Conservation (phyloP, 1,284 basidiomycete genomes). For the Trametes pubescens region DNA sequence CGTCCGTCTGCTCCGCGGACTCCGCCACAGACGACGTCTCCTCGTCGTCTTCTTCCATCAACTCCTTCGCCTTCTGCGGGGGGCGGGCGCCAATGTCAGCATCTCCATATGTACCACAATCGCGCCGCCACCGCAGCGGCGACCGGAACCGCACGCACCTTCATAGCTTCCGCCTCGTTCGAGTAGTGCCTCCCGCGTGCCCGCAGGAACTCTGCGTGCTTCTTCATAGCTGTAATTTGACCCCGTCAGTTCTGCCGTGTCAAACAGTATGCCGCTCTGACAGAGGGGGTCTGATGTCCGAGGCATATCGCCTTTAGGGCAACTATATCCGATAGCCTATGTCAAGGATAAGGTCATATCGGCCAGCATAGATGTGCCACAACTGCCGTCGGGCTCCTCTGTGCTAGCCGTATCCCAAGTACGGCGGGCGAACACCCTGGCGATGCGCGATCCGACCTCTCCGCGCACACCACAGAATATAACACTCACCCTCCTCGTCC, state of each 20-base stretch:
- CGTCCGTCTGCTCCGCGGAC: slow-evolving; percentile 37
- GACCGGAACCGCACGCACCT: slow-evolving; percentile 53
- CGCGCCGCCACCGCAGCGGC: background rate
- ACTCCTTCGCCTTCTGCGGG: slow-evolving; percentile 66
- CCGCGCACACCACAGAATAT: background rate
- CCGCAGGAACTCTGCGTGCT: slow-evolving; percentile 84
- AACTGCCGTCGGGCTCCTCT: too few species aligned
- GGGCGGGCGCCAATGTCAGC: slow-evolving; percentile 15
- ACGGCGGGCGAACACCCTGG: background rate
- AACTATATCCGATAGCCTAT: too few species aligned
- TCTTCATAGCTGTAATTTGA: slow-evolving; percentile 66
- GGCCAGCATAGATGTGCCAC: too few species aligned
- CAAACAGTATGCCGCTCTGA: background rate
- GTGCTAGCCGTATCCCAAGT: too few species aligned
- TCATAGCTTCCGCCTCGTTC: slow-evolving; percentile 93
- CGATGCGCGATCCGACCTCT: background rate
- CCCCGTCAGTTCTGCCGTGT: background rate
- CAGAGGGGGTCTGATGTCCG: background rate
- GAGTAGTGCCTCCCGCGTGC: slow-evolving; percentile 89
- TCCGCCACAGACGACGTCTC: slow-evolving; percentile 36
- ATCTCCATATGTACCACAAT: slow-evolving; percentile 7
- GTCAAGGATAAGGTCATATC: too few species aligned
- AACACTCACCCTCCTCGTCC: slow-evolving; percentile 83
- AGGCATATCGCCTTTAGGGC: too few species aligned
- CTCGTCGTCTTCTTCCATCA: slow-evolving; percentile 73